Evolutionary conservation across 192 early-diverging fungal genomes (phyloP), one percentile per base, ranked within the genome.

Genomic region (Geranomyces variabilis): DNA sequence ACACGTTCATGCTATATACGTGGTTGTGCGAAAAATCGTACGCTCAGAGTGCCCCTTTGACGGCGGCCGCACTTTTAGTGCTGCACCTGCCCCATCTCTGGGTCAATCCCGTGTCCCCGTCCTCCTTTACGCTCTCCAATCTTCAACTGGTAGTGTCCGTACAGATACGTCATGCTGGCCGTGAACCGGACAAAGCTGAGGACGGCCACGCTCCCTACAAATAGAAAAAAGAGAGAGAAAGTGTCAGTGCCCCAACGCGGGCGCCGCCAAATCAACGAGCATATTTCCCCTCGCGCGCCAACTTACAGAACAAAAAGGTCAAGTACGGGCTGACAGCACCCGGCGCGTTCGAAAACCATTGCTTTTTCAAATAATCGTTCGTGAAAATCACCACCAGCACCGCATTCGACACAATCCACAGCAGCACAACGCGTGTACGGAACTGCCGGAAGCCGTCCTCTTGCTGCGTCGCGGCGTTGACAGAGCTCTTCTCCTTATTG

Each of bases 401-500:
- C 17, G 66, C 71, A 71, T 87, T 87, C 49, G 56, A 64, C 26
- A 76, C 19, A 8, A 84, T 57, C 86, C 86, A 87, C 14, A 71
- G 55, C 45, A 87, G 56, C 21, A 87, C 76, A 17, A 77, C 66
- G 2, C 75, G 66, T 17, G 86, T 87, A 19, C 86, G 73, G 82
- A 85, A 87, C 59, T 75, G 59, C 66, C 81, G 83, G 75, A 78
- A 84, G 24, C 60, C 69, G 67, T 87, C 86, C 24, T 86, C 85
- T 24, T 80, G 71, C 43, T 64, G 47, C 30, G 79, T 79, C 48
- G 73, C 63, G 7, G 44, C 49, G 47, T 81, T 73, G 53, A 48
- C 66, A 13, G 63, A n/a, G 34, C 17, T 13, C 9, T 26, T 29
- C 41, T 44, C 64, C 72, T 53, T 66, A 24, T 21, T 91, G 24